Base-by-base conservation (phyloP, 1,284 basidiomycete species). In the Cyathus pygmaeus region DNA sequence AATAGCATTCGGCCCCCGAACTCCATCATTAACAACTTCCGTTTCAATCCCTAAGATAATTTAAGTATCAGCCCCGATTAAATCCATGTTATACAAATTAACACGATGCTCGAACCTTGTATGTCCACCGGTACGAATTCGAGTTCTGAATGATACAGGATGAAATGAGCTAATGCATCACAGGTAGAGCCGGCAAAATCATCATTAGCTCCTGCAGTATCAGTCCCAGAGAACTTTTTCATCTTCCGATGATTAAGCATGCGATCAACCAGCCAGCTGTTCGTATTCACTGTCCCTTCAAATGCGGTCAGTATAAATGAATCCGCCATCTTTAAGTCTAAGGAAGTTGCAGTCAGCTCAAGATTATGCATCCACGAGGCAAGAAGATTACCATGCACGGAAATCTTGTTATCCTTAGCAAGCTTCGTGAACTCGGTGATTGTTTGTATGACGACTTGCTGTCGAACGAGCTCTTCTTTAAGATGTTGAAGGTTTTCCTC, bases 101-200 rank as follows among this genome's bases (percentile, higher is more conserved):
- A 27, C n/a, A 15, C 10, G 6, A 39, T 24, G 26, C 26, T 53
- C 47, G 31, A 26, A 65, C 62, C 65, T 60, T 69, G 67, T 59
- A 64, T 65, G 53, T 67, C 65, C 19, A 60, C 55, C 57, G 63
- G 59, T 19, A 69, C 64, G 49, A 62, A 41, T 2, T 52, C 41
- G 2, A 30, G 41, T 3, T 57, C 60, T 3, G 62, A 69, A 31
- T 67, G 59, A 19, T n/a, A 56, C 19, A 64, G 54, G 1, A 60
- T 56, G 49, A 61, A 69, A 46, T 69, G 65, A 9, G 65, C 67
- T 33, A 67, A 60, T 2, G 62, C 49, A 42, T 69, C 64, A 53
- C 64, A 67, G 4, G 64, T 67, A 6, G 44, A 36, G 11, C 65
- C 63, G 1, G 54, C 61, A 26, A 69, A 58, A 46, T 65, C 64